phyloP scores from a whole-genome alignment of 148 eudicot species.

The Suaeda aralocaspica region DNA sequence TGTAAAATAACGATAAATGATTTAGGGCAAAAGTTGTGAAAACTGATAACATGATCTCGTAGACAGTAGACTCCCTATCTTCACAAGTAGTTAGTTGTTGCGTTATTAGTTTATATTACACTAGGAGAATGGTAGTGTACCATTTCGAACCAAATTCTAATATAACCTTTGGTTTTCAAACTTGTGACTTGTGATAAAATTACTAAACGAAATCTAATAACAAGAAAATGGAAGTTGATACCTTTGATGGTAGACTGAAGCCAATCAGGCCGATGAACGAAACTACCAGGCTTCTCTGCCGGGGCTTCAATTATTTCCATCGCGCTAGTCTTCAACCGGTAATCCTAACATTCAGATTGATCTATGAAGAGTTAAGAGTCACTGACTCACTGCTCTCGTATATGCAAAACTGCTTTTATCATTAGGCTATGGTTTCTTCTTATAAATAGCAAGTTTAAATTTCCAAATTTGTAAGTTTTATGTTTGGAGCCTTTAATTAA shows the following conservation, averaged over 20 bases:
- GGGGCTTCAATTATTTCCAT: conserved; percentile 18
- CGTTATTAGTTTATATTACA: too few species aligned
- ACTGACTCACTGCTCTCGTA: too few species aligned
- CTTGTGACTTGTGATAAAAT: too few species aligned
- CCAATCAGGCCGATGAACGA: conserved; percentile 14
- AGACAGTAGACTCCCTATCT: too few species aligned
- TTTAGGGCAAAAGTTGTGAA: too few species aligned
- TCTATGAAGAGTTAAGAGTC: not conserved
- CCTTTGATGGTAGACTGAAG: conserved; percentile 21
- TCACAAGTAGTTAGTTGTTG: too few species aligned
- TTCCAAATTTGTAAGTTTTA: conserved; percentile 5
- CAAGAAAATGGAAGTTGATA: not conserved
- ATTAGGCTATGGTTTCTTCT: not conserved
- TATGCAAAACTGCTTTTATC: conserved; percentile 1
- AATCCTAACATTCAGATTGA: not conserved
- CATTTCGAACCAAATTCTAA: too few species aligned
- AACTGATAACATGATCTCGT: too few species aligned
- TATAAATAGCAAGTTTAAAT: conserved; percentile 8
- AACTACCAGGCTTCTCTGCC: conserved; percentile 1
- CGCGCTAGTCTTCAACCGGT: not conserved
- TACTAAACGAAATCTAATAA: not conserved
- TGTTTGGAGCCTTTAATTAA: conserved; percentile 9
- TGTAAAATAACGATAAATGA: too few species aligned
- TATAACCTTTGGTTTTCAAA: too few species aligned
- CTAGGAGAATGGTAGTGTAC: too few species aligned